A percentile compares a stretch with the other conserved stretches of the same genome.
phyloP scores from a whole-genome alignment of 2,329 filamentous ascomycete species.

The Trichophyton verrucosum region DNA sequence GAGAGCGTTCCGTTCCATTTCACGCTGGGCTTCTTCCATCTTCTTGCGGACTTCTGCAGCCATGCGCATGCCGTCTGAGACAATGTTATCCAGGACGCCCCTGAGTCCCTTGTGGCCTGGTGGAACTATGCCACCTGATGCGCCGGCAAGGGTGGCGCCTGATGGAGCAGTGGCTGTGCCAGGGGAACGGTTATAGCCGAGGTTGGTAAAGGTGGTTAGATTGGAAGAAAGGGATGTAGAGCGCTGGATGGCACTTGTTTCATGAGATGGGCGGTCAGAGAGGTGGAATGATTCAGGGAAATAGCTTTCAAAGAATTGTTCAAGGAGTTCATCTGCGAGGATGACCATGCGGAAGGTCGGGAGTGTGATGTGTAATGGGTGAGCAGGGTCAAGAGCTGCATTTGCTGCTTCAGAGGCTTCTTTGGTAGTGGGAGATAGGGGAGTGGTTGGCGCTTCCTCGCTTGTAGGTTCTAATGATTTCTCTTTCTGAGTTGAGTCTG shows the following conservation, averaged over 20 bases:
- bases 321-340: slow-evolving; percentile 84
- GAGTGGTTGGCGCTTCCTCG: slow-evolving; percentile 11
- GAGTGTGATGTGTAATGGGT: slow-evolving; percentile 87
- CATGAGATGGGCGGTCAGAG: slow-evolving; percentile 45
- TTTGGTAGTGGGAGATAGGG: slow-evolving; percentile 41
- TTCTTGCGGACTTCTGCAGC: slow-evolving; percentile 80
- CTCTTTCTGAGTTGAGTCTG: background rate
- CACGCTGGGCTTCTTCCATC: slow-evolving; percentile 91
- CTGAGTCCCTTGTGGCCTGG: slow-evolving; percentile 65
- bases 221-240: slow-evolving; percentile 48
- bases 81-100: slow-evolving; percentile 92
- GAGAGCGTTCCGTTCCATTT: slow-evolving; percentile 71
- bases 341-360: slow-evolving; percentile 99
- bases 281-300: slow-evolving; percentile 90
- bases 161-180: slow-evolving; percentile 23
- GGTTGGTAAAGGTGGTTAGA: slow-evolving; percentile 73
- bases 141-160: slow-evolving; percentile 34
- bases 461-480: background rate
- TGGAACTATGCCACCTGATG: slow-evolving; percentile 48
- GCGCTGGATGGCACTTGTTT: slow-evolving; percentile 34
- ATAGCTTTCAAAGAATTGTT: slow-evolving; percentile 94
- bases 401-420: slow-evolving; percentile 69
- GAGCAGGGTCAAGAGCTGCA: slow-evolving; percentile 77
- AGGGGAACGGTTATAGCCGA: slow-evolving; percentile 41
- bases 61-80: slow-evolving; percentile 92